These are phyloP conservation scores for Digitaria exilis DNA, from an alignment of 202 grass and related monocot species.

Conservation along the genomic window DNA sequence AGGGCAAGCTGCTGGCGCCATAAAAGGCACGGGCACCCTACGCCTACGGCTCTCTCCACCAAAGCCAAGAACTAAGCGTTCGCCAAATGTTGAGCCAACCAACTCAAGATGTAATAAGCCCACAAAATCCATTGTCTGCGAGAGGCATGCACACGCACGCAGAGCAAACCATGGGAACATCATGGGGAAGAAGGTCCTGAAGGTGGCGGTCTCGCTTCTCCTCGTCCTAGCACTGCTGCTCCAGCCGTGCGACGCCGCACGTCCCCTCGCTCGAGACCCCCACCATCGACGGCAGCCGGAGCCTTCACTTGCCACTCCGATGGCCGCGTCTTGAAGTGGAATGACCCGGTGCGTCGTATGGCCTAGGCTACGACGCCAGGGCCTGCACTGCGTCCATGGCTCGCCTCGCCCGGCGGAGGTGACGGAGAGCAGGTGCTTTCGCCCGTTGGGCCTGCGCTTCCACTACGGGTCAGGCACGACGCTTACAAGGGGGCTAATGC, in stretches of 20 bases:
- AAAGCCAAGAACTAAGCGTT: background rate
- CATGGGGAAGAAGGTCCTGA: background rate
- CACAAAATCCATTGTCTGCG: background rate
- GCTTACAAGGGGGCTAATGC: constrained; percentile 64
- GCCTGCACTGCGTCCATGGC: background rate
- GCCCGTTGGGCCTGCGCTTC: constrained; percentile 56
- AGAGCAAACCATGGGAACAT: background rate
- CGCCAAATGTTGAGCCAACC: background rate
- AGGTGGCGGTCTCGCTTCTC: background rate
- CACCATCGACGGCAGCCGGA: background rate
- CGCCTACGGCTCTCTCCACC: background rate
- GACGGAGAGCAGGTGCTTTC: constrained; percentile 52
- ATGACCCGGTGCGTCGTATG: background rate
- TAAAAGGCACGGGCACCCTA: background rate
- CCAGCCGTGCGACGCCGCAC: background rate
- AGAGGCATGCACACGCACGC: background rate
- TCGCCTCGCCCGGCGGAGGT: background rate
- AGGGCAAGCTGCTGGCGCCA: too few relatives aligned
- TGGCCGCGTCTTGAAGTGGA: constrained; percentile 55
- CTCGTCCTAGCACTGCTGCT: background rate
- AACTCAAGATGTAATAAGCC: too few relatives aligned
- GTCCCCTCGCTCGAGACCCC: background rate
- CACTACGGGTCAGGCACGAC: constrained; percentile 41
- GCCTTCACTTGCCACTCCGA: constrained; percentile 18
- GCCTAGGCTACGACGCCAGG: constrained; percentile 35